These are phyloP conservation scores for Podaxis carcinomalis DNA, from an alignment of 768 basidiomycete genomes.

Conservation along the genomic window DNA sequence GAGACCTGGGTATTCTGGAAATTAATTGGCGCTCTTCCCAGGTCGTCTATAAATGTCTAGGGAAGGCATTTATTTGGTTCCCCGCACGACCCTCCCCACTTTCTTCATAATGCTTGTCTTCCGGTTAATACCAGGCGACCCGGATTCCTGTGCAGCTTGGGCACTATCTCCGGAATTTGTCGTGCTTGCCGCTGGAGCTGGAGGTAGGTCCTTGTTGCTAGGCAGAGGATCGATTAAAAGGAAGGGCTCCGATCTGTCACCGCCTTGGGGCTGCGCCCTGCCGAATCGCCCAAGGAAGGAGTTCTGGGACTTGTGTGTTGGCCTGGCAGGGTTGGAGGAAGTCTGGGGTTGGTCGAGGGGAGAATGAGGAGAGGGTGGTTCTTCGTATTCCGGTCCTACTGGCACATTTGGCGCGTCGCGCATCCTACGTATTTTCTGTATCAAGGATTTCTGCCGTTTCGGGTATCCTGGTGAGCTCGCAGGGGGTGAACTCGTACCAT, in stretches of 20 bases:
- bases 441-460: conserved; percentile 77
- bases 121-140: conserved; percentile 43
- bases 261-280: conserved; percentile 25
- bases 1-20: neutral
- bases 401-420: conserved; percentile 83
- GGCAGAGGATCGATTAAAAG: conserved; percentile 57
- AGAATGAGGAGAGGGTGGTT: conserved; percentile 45
- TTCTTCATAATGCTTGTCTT: conserved; percentile 81
- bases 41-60: neutral
- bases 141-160: conserved; percentile 27
- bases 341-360: conserved; percentile 28
- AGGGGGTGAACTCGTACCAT: conserved; percentile 39
- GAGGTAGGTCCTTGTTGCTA: conserved; percentile 46
- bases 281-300: conserved; percentile 76
- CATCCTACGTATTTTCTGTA: conserved; percentile 88
- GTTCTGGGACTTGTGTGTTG: conserved; percentile 69
- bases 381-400: conserved; percentile 42
- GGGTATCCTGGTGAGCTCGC: conserved; percentile 42
- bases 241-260: conserved; percentile 50
- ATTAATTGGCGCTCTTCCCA: conserved; percentile 1
- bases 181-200: conserved; percentile 33
- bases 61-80: conserved; percentile 30
- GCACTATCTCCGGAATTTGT: conserved; percentile 51
- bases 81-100: conserved; percentile 68
- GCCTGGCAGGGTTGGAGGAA: conserved; percentile 33